These are phyloP conservation scores for Theileria annulata DNA, from an alignment of 169 alveolate genomes.

Conservation along the genomic window DNA sequence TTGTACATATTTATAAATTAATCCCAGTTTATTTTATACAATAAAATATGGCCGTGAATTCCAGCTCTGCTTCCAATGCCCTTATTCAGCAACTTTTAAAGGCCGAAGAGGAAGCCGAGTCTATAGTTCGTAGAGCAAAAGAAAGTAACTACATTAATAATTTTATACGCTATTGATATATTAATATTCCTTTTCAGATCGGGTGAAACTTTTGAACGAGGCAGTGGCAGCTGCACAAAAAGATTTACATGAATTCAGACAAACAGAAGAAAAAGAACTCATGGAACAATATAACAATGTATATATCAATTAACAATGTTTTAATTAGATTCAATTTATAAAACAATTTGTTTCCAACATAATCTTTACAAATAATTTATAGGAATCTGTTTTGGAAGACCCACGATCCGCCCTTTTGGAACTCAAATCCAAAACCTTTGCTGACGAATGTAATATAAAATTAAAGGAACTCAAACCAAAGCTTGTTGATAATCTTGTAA, in stretches of 20 bases:
- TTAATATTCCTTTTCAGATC: conserved; percentile 38
- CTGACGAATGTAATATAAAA: conserved; percentile 35
- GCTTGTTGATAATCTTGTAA: conserved; percentile 55
- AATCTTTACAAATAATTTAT: background rate
- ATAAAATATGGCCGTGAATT: conserved; percentile 8
- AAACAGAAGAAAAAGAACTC: conserved; percentile 71
- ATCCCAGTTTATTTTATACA: background rate
- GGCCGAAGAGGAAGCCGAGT: conserved; percentile 82
- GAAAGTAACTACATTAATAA: conserved; percentile 61
- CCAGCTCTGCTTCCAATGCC: conserved; percentile 69
- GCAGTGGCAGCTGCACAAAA: conserved; percentile 76
- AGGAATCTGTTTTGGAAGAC: conserved; percentile 55
- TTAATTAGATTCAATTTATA: background rate
- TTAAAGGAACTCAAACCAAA: conserved; percentile 40
- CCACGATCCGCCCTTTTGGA: conserved; percentile 50
- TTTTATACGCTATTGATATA: background rate
- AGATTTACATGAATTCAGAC: conserved; percentile 71
- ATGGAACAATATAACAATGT: conserved; percentile 69
- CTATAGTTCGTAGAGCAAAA: conserved; percentile 76
- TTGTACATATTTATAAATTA: background rate
- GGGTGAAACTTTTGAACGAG: conserved; percentile 77
- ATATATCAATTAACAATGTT: background rate
- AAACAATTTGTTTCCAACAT: background rate
- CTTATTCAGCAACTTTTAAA: conserved; percentile 76
- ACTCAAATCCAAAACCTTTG: conserved; percentile 29